Evolutionary conservation across 1,284 basidiomycete species (phyloP).

Genomic region (Boletellus deceptivus): DNA sequence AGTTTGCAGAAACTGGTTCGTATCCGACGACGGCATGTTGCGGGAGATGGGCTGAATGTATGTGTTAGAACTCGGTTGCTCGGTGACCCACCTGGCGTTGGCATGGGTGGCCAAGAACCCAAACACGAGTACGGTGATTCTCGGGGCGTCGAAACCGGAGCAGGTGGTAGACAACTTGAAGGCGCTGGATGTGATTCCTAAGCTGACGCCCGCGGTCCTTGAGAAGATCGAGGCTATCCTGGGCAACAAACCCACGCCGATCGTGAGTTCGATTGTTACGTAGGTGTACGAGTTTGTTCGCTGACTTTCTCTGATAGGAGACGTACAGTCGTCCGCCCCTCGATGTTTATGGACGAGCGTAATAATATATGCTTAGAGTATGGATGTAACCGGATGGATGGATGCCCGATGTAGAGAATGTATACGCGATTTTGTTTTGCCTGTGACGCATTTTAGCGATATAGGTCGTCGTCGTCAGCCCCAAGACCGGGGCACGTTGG

Average conservation of each 20-base stretch:
- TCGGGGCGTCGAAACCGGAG: conserved; percentile 57
- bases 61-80: conserved; percentile 49
- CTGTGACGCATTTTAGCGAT: no score
- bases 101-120: conserved; percentile 75
- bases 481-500: no score
- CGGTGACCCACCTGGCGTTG: conserved; percentile 64
- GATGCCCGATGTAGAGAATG: not conserved
- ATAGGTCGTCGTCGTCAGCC: no score
- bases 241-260: conserved; percentile 38
- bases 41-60: not conserved
- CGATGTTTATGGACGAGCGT: not conserved
- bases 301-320: not conserved
- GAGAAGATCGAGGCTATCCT: conserved; percentile 58
- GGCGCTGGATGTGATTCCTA: conserved; percentile 59
- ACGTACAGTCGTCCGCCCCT: not conserved
- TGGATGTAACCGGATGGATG: no score
- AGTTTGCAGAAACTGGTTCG: conserved; percentile 45
- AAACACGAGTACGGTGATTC: conserved; percentile 68
- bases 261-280: conserved; percentile 24
- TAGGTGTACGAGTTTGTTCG: no score
- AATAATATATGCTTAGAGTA: no score
- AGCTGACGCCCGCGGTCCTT: conserved; percentile 54
- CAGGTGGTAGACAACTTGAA: conserved; percentile 64
- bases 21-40: not conserved
- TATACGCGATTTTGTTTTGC: no score